Conservation (phyloP, 2,329 filamentous ascomycete species). For the Penicillium sp. region DNA sequence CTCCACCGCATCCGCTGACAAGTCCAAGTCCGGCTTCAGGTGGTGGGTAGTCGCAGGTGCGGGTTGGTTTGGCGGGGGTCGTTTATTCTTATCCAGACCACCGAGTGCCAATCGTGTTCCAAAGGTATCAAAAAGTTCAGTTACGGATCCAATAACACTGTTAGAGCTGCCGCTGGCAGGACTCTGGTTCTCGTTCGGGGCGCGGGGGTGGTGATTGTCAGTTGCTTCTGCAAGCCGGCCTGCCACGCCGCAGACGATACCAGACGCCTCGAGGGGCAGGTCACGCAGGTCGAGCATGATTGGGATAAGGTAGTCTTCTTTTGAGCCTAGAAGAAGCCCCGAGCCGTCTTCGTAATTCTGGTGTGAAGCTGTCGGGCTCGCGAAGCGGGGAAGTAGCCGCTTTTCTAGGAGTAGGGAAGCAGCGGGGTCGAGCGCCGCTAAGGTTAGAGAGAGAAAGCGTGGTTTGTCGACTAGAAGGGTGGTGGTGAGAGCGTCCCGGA, state of each 20-base stretch:
- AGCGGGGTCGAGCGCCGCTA: conserved; percentile 46
- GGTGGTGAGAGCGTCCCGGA: conserved; percentile 41
- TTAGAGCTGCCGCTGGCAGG: conserved; percentile 14
- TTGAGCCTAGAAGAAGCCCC: conserved; percentile 74
- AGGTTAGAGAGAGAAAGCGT: conserved; percentile 51
- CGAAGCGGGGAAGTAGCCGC: conserved; percentile 62
- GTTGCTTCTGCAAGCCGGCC: conserved; percentile 77
- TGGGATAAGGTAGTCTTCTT: conserved; percentile 69
- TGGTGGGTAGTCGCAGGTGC: conserved; percentile 26
- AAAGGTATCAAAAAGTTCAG: conserved; percentile 18
- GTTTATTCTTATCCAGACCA: conserved; percentile 3
- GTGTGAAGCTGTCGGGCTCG: conserved; percentile 55
- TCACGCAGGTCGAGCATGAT: conserved; percentile 84
- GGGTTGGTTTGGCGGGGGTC: conserved; percentile 8
- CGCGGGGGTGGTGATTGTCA: conserved; percentile 43
- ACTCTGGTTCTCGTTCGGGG: conserved; percentile 16
- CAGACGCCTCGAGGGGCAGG: conserved; percentile 83
- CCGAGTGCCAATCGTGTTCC: conserved; percentile 10
- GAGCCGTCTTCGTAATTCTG: conserved; percentile 48
- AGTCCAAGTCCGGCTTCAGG: conserved; percentile 33
- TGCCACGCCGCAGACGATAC: conserved; percentile 92
- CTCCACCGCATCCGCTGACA: conserved; percentile 57
- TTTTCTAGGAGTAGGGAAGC: conserved; percentile 49
- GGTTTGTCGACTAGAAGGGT: conserved; percentile 43
- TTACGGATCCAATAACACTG: conserved; percentile 20